Conservation (phyloP, 2,329 filamentous ascomycete species). For the Paecilomyces niveus region DNA sequence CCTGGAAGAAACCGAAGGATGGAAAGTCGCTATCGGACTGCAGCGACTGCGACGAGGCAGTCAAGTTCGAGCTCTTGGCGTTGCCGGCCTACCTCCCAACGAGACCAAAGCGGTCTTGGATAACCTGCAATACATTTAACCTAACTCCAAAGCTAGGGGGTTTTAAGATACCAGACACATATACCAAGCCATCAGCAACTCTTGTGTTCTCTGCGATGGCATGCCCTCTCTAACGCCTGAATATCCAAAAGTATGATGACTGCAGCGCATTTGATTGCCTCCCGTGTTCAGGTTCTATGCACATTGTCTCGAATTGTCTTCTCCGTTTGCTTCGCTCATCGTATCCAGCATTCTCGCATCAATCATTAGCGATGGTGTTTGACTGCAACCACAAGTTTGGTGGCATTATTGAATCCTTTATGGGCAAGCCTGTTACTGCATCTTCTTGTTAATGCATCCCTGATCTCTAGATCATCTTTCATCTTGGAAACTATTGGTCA, state of each 20-base stretch:
- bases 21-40: constrained; percentile 56
- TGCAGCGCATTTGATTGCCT: not conserved
- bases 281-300: not conserved
- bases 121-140: constrained; percentile 32
- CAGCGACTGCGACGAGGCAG: constrained; percentile 50
- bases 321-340: not conserved
- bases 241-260: not conserved
- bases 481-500: not conserved
- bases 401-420: not conserved
- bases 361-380: constrained; percentile 10
- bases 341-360: constrained; percentile 1
- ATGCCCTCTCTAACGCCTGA: too few species aligned
- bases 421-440: not conserved
- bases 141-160: not conserved
- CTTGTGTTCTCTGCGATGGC: not conserved
- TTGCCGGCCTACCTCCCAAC: constrained; percentile 44
- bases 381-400: not conserved
- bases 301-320: not conserved
- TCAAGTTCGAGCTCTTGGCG: constrained; percentile 48
- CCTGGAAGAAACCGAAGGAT: constrained; percentile 51
- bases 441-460: not conserved
- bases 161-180: not conserved
- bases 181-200: not conserved
- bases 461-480: not conserved
- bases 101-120: constrained; percentile 35